phyloP scores from a whole-genome alignment of 768 basidiomycete genomes.

The Agrocybe praecox region DNA sequence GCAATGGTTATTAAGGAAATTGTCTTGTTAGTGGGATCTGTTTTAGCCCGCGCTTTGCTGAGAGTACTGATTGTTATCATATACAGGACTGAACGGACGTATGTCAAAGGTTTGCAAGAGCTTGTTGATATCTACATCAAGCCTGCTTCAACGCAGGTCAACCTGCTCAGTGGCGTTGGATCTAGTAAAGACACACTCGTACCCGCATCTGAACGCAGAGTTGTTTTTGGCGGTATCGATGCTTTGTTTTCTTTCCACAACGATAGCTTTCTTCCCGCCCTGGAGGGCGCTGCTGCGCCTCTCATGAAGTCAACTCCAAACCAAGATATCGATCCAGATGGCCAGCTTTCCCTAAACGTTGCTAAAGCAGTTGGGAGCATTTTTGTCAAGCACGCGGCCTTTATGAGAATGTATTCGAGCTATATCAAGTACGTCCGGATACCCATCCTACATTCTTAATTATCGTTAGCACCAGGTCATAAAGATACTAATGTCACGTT shows the following conservation, averaged over 20 bases:
- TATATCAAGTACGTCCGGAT: conserved; percentile 81
- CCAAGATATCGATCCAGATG: conserved; percentile 64
- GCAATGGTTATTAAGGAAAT: conserved; percentile 89
- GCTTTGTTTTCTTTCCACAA: conserved; percentile 90
- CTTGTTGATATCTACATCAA: conserved; percentile 95
- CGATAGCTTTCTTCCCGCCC: conserved; percentile 88
- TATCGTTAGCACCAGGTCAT: background rate
- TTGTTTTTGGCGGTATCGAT: conserved; percentile 92
- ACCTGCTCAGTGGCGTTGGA: conserved; percentile 68
- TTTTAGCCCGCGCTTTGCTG: background rate
- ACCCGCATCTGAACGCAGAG: conserved; percentile 81
- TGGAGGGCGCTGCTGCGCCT: conserved; percentile 77
- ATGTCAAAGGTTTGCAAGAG: conserved; percentile 92
- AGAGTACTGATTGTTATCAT: conserved; percentile 16
- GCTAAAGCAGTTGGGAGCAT: conserved; percentile 85
- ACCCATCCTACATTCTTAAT: background rate
- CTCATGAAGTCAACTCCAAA: conserved; percentile 54
- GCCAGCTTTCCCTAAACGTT: conserved; percentile 70
- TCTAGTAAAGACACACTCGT: conserved; percentile 84
- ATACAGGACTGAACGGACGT: conserved; percentile 90
- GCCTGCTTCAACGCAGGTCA: conserved; percentile 73
- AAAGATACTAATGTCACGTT: conserved; percentile 1
- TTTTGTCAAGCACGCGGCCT: conserved; percentile 92
- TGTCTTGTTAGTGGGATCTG: conserved; percentile 63
- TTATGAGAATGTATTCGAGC: conserved; percentile 98